Base-by-base conservation (phyloP, 108 stramenopile genomes). In the Cyclotella cryptica region DNA sequence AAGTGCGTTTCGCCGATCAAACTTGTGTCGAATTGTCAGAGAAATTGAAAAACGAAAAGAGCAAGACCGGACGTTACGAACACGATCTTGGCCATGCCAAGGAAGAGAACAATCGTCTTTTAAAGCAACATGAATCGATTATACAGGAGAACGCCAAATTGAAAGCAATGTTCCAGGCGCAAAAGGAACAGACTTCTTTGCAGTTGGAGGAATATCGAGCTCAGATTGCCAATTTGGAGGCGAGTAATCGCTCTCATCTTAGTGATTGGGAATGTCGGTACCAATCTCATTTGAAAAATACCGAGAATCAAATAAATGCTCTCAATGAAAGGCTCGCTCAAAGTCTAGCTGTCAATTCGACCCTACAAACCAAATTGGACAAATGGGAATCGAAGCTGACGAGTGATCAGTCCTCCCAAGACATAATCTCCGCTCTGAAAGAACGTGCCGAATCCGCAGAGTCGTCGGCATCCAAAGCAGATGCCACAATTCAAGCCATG, bases 1-100 rank as follows among this genome's bases (percentile, higher is more conserved):
- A 95, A 78, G 90, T 95, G 18, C 82, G 92, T 6, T 95, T 95
- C 71, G 92, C 92, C 6, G 94, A 93, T 77, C 90, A 92, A 72
- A 93, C 94, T 13, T 95, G 94, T 74, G 89, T 95, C 13, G 94
- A 92, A 69, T 75, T 95, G 7, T 60, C 77, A 15, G 80, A 77
- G n/a, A 77, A 71, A 22, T 75, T 81, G 26, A 82, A 82, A 35
- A 62, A 49, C 35, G 69, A 75, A 42, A 75, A 82, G 60, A 60
- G 40, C 42, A 53, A 82, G 44, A 42, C n/a, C 0, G 66, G 47
- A 21, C 66, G 55, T 17, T 59, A 52, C 40, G 41, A 58, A 53
- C 39, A 71, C 4, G 64, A 51, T 26, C 54, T 82, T 10, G 43
- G 39, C 5, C 11, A 26, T 1, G 74, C 74, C 10, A 72, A 66